phyloP scores from a whole-genome alignment of 208 protist genomes.

The Acanthamoeba comandoni region DNA sequence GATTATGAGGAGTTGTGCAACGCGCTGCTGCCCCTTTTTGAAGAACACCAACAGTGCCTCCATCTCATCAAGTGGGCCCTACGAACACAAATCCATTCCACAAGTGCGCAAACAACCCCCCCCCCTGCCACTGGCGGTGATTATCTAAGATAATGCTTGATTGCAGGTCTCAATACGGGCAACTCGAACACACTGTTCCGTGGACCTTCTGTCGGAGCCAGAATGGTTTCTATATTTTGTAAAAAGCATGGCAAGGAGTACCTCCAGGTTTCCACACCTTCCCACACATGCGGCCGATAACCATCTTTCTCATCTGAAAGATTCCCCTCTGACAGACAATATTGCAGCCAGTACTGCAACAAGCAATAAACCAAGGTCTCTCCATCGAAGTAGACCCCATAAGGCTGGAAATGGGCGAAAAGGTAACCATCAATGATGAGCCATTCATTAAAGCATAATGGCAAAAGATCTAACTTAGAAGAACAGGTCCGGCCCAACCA shows the following conservation, averaged over 20 bases:
- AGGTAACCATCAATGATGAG: not conserved
- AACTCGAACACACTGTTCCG: slow-evolving; percentile 23
- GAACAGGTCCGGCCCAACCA: slow-evolving; percentile 4
- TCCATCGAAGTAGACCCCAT: slow-evolving; percentile 7
- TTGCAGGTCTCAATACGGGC: not conserved
- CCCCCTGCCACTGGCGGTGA: too few species aligned
- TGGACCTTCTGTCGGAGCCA: not conserved
- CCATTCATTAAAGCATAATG: too few species aligned
- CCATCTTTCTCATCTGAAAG: too few species aligned
- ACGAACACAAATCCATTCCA: not conserved
- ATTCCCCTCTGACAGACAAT: too few species aligned
- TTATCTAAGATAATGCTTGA: slow-evolving; percentile 12
- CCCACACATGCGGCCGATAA: too few species aligned
- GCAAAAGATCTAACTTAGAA: not conserved
- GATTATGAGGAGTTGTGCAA: slow-evolving; percentile 30
- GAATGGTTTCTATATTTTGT: slow-evolving; percentile 39
- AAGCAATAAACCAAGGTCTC: not conserved
- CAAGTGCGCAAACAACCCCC: not conserved
- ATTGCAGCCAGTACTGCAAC: too few species aligned
- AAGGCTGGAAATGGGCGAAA: not conserved
- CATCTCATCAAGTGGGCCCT: slow-evolving; percentile 24
- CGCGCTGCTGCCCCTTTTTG: slow-evolving; percentile 18
- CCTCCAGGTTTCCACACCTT: not conserved
- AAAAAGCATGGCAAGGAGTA: slow-evolving; percentile 21
- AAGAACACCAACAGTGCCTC: slow-evolving; percentile 8